phyloP scores from a whole-genome alignment of 1,139 yeast species.

The Candida albicans region DNA sequence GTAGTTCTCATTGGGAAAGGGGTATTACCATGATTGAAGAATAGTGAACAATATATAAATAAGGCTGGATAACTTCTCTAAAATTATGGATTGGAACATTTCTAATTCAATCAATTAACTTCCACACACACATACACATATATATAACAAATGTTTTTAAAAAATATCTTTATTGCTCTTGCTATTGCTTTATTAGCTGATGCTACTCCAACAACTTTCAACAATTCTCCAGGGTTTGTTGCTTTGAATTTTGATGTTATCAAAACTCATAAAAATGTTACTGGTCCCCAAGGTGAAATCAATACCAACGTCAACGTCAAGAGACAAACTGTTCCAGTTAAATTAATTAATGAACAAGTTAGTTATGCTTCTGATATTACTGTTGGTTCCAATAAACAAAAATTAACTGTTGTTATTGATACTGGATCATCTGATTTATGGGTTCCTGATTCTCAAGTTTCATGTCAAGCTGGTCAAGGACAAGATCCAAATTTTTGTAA shows the following conservation, averaged over 20 bases:
- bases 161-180: no score
- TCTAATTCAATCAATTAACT: no score
- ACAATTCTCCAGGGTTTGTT: conserved; percentile 10
- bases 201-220: conserved; percentile 7
- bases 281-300: not conserved
- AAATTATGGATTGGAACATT: no score
- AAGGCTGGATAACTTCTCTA: no score
- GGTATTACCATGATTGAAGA: no score
- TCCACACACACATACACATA: no score
- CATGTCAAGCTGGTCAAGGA: conserved; percentile 12
- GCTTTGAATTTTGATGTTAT: conserved; percentile 12
- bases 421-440: conserved; percentile 41
- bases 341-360: conserved; percentile 7
- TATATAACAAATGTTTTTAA: no score
- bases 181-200: conserved; percentile 4
- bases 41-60: no score
- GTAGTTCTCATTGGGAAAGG: no score
- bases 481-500: conserved; percentile 1
- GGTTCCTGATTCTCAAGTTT: conserved; percentile 24
- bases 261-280: not conserved
- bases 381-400: conserved; percentile 11
- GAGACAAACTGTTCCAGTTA: not conserved
- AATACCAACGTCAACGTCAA: conserved; percentile 26
- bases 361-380: conserved; percentile 8
- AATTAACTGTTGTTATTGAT: conserved; percentile 14